Base-by-base conservation (phyloP, 306 rosid species). In the Datisca glomerata region DNA sequence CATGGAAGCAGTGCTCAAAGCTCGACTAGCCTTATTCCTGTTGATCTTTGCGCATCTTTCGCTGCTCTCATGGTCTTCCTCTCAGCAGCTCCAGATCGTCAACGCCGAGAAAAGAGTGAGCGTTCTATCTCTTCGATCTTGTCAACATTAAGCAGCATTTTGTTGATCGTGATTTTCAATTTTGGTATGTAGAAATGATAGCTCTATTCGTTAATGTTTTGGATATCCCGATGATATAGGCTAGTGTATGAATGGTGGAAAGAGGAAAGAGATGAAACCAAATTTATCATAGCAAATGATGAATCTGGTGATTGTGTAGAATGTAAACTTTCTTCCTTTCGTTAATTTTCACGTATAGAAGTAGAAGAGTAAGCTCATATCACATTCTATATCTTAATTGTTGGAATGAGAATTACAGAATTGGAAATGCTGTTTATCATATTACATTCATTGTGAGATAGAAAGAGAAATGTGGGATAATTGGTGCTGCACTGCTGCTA, bases 51-150 rank as follows among this genome's bases (percentile, higher is more conserved):
- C 65, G 19, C 54, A 63, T 15, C 48, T 82, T 24, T 70, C 47
- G 4, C 22, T 61, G 23, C 56, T 66, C 2, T 28, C 63, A 5
- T 25, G 12, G 16, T 69, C 91, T 20, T 70, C 78, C 5, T 65
- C 69, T 12, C 74, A 56, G 33, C 57, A 75, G 22, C 56, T 89
- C 53, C 86, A 75, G 75, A 80, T 89, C 81, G 21, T 72, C 72
- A 80, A 66, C 65, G 95, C 98, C 22, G 98, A 89, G 69, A 94
- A 94, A 65, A 78, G 95, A 53, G 95, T 84, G 62, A 54, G 76
- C 65, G 40, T 64, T 17, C 49, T 43, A 1, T 28, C 42, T 49
- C 21, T 28, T 39, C 21, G 19, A 23, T 18, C 3, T 51, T 17
- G 10, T 4, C 33, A 8, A 8, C 8, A 38, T 31, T 31, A 31